Percentiles rank a stretch among this genome's conserved stretches.
Conservation (phyloP, 2,329 filamentous ascomycete species). For the Calonectria hawksworthii region DNA sequence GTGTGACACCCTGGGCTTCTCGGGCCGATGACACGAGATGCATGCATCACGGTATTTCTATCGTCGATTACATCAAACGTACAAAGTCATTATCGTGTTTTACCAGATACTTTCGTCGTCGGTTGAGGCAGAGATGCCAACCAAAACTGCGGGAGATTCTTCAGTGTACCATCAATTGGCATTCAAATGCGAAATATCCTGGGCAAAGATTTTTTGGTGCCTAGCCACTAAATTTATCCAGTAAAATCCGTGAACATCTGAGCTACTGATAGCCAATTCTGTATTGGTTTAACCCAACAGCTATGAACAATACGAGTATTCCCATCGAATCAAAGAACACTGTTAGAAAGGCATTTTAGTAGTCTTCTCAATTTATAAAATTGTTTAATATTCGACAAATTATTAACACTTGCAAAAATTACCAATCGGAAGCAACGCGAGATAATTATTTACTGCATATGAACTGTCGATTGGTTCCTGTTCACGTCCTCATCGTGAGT, state of each 20-base stretch:
- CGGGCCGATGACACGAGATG: neutral
- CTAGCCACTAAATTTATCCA: too few relatives aligned
- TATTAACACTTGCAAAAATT: neutral
- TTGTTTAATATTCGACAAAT: neutral
- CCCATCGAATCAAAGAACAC: neutral
- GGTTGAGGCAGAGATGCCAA: neutral
- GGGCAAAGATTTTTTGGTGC: neutral
- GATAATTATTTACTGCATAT: neutral
- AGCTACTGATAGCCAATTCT: too few relatives aligned
- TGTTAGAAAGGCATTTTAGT: neutral
- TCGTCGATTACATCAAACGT: neutral
- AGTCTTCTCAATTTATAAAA: neutral
- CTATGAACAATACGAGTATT: too few relatives aligned
- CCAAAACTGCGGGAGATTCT: neutral
- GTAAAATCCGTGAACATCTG: too few relatives aligned
- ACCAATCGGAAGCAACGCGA: neutral
- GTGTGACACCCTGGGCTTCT: neutral
- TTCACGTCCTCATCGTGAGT: neutral
- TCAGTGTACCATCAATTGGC: neutral
- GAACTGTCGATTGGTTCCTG: neutral
- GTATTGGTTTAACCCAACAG: too few relatives aligned
- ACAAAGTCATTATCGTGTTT: neutral
- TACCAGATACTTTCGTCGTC: neutral
- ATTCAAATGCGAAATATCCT: neutral
- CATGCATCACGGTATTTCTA: neutral